Evolutionary conservation across 305 asterid species (phyloP), one percentile per base, ranked within the genome.

Genomic region (Vinca major): DNA sequence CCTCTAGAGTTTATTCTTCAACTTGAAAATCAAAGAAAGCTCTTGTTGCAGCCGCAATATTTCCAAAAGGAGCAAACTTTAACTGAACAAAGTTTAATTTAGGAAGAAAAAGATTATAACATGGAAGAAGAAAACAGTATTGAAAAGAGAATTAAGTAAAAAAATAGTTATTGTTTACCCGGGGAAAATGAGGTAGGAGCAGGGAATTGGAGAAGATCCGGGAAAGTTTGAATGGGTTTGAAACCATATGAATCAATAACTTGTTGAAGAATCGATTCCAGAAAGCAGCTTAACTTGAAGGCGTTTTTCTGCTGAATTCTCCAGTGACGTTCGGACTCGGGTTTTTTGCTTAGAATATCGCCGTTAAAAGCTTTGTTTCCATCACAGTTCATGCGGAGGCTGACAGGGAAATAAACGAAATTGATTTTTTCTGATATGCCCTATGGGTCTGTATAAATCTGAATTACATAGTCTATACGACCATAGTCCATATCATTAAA

Each of bases 11-110:
- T 66, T 76, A 76, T 74, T 71, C 77, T 74, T 71, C 74, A 58
- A 69, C 68, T 39, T 79, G 60, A 36, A 67, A 68, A 68, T 67
- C 74, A 62, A 63, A 55, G 37, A 77, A 72, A 73, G 50, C 64
- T 71, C 26, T 41, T 16, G 77, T 41, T 16, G 77, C 62, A 16
- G 71, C 68, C 37, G 80, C 79, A 65, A 68, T 64, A 63, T 71
- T 77, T 73, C 77, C 78, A 71, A 71, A 73, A 74, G 77, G 45
- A 67, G 72, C 74, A 55, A 56, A 71, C 36, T 68, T 63, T 14
- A 72, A 68, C 39, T 75, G 74, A 67, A 65, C 33, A 48, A 65
- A 21, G 11, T 5, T 44, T 45, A 67, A 4, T 5, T 13, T 11
- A 41, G 39, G 21, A 26, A 13, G 19, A 53, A 14, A 10, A 39